phyloP scores from a whole-genome alignment of 768 basidiomycete genomes.

The Solioccasus polychromus region DNA sequence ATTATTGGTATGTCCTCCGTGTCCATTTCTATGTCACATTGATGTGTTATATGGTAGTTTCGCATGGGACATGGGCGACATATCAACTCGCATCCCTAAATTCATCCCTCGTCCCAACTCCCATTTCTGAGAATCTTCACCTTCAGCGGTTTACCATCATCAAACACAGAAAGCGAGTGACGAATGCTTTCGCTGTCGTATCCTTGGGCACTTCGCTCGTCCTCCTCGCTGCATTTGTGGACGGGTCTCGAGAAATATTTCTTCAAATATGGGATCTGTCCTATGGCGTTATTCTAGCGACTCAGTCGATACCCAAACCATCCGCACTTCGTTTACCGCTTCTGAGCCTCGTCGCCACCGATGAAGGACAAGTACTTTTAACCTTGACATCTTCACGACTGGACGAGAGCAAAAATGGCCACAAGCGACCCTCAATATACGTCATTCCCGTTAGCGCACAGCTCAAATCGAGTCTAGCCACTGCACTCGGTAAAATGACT shows the following conservation, averaged over 20 bases:
- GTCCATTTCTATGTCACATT: not conserved
- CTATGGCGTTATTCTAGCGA: constrained; percentile 61
- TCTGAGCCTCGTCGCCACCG: constrained; percentile 32
- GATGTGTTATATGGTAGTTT: constrained; percentile 32
- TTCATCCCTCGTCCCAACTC: constrained; percentile 24
- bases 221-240: constrained; percentile 47
- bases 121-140: constrained; percentile 19
- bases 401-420: constrained; percentile 1
- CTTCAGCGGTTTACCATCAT: constrained; percentile 19
- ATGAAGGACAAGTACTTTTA: constrained; percentile 50
- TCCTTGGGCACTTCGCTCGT: constrained; percentile 58
- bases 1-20: constrained; percentile 43
- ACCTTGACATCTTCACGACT: constrained; percentile 40
- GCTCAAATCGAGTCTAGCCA: constrained; percentile 56
- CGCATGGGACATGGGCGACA: constrained; percentile 42
- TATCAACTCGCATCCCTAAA: constrained; percentile 31
- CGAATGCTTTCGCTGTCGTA: constrained; percentile 35
- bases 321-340: constrained; percentile 34
- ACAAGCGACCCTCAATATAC: constrained; percentile 49
- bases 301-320: constrained; percentile 50
- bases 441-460: constrained; percentile 58
- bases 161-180: constrained; percentile 7
- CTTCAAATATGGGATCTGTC: constrained; percentile 69
- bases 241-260: constrained; percentile 38
- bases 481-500: constrained; percentile 54